A percentile compares a stretch with the other conserved stretches of the same genome.
Conservation (phyloP, 2,329 filamentous ascomycete genomes). For the Epichloe sp. region DNA sequence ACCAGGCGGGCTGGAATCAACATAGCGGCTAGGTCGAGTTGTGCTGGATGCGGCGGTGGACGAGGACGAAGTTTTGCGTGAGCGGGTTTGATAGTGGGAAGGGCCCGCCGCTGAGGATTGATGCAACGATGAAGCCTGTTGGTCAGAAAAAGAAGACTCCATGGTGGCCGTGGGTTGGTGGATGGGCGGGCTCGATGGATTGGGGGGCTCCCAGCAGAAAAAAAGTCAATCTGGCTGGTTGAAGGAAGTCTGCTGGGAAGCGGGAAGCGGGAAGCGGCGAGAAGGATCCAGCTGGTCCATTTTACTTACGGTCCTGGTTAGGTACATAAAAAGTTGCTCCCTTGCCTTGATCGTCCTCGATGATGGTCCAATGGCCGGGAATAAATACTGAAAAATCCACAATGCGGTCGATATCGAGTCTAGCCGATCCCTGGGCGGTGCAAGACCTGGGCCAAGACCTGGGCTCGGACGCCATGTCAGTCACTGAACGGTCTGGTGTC, state of each 20-base stretch:
- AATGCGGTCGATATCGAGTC: neutral
- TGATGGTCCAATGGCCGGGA: neutral
- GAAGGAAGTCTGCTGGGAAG: neutral
- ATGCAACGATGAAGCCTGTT: neutral
- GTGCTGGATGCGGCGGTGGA: conserved; percentile 20
- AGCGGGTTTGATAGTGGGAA: neutral
- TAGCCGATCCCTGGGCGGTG: neutral
- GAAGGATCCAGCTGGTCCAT: neutral
- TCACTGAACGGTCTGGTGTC: no score
- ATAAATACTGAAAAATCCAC: neutral
- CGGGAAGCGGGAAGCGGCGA: neutral
- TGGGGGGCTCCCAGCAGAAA: conserved; percentile 1
- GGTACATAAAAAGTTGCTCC: neutral
- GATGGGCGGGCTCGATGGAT: neutral
- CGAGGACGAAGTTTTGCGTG: conserved; percentile 31
- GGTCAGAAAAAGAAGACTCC: conserved; percentile 1
- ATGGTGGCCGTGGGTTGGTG: neutral
- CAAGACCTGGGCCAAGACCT: neutral
- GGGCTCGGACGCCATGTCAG: no score
- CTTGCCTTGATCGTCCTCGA: neutral
- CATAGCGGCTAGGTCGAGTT: conserved; percentile 43
- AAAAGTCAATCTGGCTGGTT: neutral
- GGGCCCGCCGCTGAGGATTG: neutral
- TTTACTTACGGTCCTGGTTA: neutral
- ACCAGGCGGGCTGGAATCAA: conserved; percentile 45